Conservation (phyloP, 768 basidiomycete genomes). For the Lentinus tigrinus region DNA sequence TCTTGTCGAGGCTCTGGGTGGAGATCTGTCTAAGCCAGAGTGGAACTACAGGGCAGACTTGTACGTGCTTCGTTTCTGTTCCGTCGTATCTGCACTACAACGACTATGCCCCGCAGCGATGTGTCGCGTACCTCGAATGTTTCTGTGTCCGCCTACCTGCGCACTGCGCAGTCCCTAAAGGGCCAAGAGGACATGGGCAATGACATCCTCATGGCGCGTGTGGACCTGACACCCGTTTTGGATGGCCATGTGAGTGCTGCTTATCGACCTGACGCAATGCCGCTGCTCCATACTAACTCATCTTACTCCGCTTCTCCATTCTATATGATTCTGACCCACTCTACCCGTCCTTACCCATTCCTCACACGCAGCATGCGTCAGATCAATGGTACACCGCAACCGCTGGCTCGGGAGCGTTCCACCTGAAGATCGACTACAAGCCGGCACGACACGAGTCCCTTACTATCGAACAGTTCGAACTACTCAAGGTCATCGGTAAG, state of each 20-base stretch:
- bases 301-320: not conserved
- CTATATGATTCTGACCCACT: not conserved
- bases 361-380: constrained; percentile 59
- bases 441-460: constrained; percentile 80
- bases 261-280: constrained; percentile 2
- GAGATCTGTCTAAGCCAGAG: constrained; percentile 84
- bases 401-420: constrained; percentile 87
- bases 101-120: constrained; percentile 54
- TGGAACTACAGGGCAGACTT: constrained; percentile 98
- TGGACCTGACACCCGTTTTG: constrained; percentile 82
- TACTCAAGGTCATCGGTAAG: constrained; percentile 97
- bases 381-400: constrained; percentile 91
- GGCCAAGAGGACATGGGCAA: constrained; percentile 96
- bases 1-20: constrained; percentile 92
- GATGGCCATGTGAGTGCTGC: constrained; percentile 63
- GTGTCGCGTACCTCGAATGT: constrained; percentile 94
- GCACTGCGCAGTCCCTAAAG: constrained; percentile 70
- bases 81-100: not conserved
- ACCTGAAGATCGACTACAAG: constrained; percentile 93
- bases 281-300: constrained; percentile 12
- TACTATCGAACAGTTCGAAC: constrained; percentile 95
- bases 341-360: not conserved
- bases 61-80: constrained; percentile 47
- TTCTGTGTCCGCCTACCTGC: constrained; percentile 86
- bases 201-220: constrained; percentile 90